These are phyloP conservation scores for Wallacemonas rigidus DNA, from an alignment of 208 protist species.

Conservation along the genomic window DNA sequence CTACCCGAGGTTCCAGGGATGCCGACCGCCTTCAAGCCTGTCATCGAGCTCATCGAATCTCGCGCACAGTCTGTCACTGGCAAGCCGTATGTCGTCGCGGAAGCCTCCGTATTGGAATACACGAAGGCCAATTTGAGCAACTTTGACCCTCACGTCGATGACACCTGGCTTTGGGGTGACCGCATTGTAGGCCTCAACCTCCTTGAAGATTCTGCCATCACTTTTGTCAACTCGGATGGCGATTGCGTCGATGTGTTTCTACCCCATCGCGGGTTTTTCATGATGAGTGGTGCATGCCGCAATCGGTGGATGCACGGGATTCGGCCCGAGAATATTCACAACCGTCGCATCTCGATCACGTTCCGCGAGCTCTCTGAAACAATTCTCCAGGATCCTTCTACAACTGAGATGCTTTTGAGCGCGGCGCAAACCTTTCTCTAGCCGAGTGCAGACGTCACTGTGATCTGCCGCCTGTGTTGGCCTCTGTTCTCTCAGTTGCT, in stretches of 20 bases:
- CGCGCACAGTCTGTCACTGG: slow-evolving; percentile 35
- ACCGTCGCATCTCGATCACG: slow-evolving; percentile 81
- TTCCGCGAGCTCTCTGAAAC: slow-evolving; percentile 73
- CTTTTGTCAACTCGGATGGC: slow-evolving; percentile 71
- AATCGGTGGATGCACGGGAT: slow-evolving; percentile 91
- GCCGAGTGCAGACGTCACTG: too few species aligned
- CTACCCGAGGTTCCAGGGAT: slow-evolving; percentile 44
- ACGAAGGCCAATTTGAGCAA: slow-evolving; percentile 47
- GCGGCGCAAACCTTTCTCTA: slow-evolving; percentile 62
- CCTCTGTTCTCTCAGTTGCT: too few species aligned
- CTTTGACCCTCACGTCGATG: slow-evolving; percentile 90
- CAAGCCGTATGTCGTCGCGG: slow-evolving; percentile 44
- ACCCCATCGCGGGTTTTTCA: slow-evolving; percentile 67
- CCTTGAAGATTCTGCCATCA: slow-evolving; percentile 64
- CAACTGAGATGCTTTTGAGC: slow-evolving; percentile 34
- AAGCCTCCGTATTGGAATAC: slow-evolving; percentile 85
- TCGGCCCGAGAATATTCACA: slow-evolving; percentile 52
- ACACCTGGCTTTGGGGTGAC: slow-evolving; percentile 91
- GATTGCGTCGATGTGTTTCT: slow-evolving; percentile 66
- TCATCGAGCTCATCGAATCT: slow-evolving; percentile 35
- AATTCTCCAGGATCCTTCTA: slow-evolving; percentile 33
- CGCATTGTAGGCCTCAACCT: slow-evolving; percentile 83
- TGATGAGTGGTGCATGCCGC: slow-evolving; percentile 70
- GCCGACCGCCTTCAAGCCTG: slow-evolving; percentile 49
- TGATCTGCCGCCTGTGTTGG: too few species aligned